Evolutionary conservation across 192 early-diverging fungal species (phyloP).

Genomic region (Anaeromyces robustus): DNA sequence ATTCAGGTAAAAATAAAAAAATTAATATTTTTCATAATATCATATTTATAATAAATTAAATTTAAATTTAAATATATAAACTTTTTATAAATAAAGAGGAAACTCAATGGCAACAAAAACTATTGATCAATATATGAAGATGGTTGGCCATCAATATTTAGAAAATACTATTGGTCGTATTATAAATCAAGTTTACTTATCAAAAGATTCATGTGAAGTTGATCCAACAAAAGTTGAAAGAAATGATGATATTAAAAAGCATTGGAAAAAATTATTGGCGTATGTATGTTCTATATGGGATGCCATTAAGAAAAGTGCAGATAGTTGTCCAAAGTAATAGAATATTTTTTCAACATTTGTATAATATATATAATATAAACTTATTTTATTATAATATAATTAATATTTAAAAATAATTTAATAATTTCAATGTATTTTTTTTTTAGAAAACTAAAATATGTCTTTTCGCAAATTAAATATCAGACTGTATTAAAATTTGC

Average conservation of each 20-base stretch:
- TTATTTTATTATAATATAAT: slow-evolving; percentile 7
- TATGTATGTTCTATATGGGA: slow-evolving; percentile 19
- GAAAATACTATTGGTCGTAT: slow-evolving; percentile 49
- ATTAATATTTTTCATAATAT: too few species aligned
- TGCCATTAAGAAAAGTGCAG: slow-evolving; percentile 12
- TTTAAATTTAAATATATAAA: too few species aligned
- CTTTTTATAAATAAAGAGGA: too few species aligned
- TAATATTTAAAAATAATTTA: slow-evolving; percentile 5
- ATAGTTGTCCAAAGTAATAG: slow-evolving; percentile 16
- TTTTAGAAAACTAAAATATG: slow-evolving; percentile 4
- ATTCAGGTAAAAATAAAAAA: slow-evolving; percentile 12
- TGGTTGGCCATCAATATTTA: slow-evolving; percentile 26
- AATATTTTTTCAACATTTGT: not conserved
- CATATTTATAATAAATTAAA: too few species aligned
- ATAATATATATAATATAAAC: not conserved
- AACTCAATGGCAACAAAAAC: slow-evolving; percentile 36
- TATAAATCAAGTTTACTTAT: slow-evolving; percentile 29
- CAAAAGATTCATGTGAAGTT: slow-evolving; percentile 44
- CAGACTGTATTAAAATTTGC: slow-evolving; percentile 7
- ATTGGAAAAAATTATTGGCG: slow-evolving; percentile 11
- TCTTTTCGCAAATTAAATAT: slow-evolving; percentile 12
- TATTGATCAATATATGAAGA: slow-evolving; percentile 41
- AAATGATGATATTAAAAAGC: slow-evolving; percentile 10
- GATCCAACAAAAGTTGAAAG: slow-evolving; percentile 23
- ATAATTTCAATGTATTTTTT: too few species aligned